A percentile compares a stretch with the other conserved stretches of the same genome.
Evolutionary conservation across 345 rosid genomes (phyloP).

Genomic region (Arabis hirsuta): DNA sequence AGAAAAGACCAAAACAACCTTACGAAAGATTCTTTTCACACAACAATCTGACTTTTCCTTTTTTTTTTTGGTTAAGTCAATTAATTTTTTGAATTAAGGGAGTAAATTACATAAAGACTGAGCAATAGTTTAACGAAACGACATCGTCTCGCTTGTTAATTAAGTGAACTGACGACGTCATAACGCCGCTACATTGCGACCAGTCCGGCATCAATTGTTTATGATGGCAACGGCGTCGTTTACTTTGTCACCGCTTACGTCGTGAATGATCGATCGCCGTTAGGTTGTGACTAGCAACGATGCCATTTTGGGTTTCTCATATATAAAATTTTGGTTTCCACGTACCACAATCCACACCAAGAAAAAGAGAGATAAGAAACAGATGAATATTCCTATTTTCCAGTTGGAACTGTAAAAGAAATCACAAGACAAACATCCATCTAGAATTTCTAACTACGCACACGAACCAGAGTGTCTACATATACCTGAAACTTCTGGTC

Average conservation of each 20-base stretch:
- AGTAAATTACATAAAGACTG: background rate
- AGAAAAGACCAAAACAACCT: conserved; percentile 33
- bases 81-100: background rate
- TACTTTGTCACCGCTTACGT: too few species aligned
- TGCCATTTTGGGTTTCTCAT: too few species aligned
- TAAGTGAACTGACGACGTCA: too few species aligned
- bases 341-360: conserved; percentile 22
- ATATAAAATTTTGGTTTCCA: background rate
- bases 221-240: background rate
- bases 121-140: too few species aligned
- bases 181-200: too few species aligned
- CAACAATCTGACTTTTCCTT: conserved; percentile 14
- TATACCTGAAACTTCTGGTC: conserved; percentile 29
- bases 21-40: conserved; percentile 30
- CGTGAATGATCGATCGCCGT: too few species aligned
- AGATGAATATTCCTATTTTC: conserved; percentile 15
- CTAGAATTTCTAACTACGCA: conserved; percentile 28
- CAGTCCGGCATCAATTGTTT: too few species aligned
- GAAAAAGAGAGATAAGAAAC: background rate
- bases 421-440: conserved; percentile 7
- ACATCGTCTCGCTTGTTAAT: background rate
- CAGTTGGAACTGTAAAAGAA: conserved; percentile 10
- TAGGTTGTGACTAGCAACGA: too few species aligned
- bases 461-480: conserved; percentile 29
- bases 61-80: conserved; percentile 7